Base-by-base conservation (phyloP, 441 rosid genomes). In the Geranium incanum region DNA sequence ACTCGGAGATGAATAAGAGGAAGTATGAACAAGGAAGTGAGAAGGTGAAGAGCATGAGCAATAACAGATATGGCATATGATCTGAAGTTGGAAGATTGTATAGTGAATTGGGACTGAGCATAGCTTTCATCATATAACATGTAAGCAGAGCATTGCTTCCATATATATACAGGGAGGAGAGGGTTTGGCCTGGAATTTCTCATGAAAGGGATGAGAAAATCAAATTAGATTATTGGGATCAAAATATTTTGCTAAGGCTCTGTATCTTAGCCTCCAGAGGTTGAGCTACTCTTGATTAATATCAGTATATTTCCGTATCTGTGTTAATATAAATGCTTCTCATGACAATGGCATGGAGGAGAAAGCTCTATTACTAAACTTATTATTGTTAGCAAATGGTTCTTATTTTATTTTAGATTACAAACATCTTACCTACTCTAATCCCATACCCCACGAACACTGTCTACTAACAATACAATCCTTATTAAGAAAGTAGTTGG, bases 1-100 rank as follows among this genome's bases (percentile, higher is more conserved):
- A 59, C 33, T 18, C 23, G 33, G 64, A 59, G 64, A 19, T 59
- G 64, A 59, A 59, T 33, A 19, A 59, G 64, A 59, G 64, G 11
- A 59, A 19, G 64, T 48, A 48, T 3, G 57, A 48, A 9, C 5
- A 48, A 48, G 57, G 57, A 48, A 48, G 57, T 3, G 16, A 45
- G 52, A 7, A 45, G 52, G 13, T 18, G 64, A 48, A 48, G 3
- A 48, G 57, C 57, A 12, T 48, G 57, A 48, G 57, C 16, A 48
- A 48, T 3, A 2, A 12, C 57, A 48, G 57, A 48, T 11, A 15
- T 15, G 3, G n/a, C 57, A 48, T 48, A n/a, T 48, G 57, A 48
- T 38, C 41, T 38, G 57, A 50, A 50, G 57, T 11, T 50, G 57
- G 48, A 55, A 59, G 64, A 59, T 59, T 21, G 28, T 59, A 45